A percentile compares a stretch with the other conserved stretches of the same genome.
Evolutionary conservation across 1,139 yeast genomes (phyloP).

Genomic region (Candida neerlandica): DNA sequence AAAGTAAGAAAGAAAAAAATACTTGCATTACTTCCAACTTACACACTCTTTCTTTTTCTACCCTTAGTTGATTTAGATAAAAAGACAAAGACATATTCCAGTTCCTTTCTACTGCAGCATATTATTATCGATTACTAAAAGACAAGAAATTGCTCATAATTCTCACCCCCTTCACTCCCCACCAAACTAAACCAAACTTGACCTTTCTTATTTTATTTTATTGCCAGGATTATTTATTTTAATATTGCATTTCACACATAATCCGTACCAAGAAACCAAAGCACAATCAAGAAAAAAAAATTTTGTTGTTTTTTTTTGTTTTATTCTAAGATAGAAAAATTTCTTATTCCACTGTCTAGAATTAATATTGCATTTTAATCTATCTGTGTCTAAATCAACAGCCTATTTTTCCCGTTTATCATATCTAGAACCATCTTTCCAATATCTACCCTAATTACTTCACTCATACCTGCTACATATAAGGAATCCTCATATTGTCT

Average conservation of each 20-base stretch:
- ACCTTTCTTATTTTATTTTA: neutral
- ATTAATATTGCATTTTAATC: too few species aligned
- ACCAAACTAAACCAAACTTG: neutral
- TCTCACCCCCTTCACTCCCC: neutral
- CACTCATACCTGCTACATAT: too few species aligned
- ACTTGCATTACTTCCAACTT: too few species aligned
- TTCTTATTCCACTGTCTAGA: too few species aligned
- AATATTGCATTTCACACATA: neutral
- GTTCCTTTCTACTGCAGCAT: neutral
- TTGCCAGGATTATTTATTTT: neutral
- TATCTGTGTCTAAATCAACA: too few species aligned
- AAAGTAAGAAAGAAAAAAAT: too few species aligned
- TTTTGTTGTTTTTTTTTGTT: neutral
- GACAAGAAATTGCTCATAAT: neutral
- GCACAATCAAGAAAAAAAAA: conserved; percentile 3
- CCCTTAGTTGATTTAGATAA: too few species aligned
- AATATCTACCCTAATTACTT: neutral
- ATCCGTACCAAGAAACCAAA: neutral
- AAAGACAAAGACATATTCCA: neutral
- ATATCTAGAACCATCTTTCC: neutral
- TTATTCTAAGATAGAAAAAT: too few species aligned
- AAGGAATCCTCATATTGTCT: neutral
- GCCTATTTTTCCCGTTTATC: too few species aligned
- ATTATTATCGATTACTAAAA: conserved; percentile 1
- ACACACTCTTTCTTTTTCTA: too few species aligned